Conservation (phyloP, 768 basidiomycete species). For the Pleurotus ostreatus region DNA sequence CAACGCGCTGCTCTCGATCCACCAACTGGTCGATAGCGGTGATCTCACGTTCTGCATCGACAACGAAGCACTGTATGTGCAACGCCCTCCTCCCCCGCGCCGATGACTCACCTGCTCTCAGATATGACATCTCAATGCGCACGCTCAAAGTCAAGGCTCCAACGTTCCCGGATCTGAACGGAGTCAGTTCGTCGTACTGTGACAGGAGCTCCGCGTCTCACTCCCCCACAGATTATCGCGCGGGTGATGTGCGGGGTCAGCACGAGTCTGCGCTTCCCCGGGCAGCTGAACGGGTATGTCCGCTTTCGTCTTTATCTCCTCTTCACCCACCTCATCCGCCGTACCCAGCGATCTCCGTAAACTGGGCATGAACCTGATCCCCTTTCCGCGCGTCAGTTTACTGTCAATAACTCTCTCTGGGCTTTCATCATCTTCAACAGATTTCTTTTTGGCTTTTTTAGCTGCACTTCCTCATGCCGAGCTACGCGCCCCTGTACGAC, state of each 20-base stretch:
- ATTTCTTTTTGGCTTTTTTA: constrained; percentile 25
- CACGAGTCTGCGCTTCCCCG: constrained; percentile 90
- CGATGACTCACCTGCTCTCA: constrained; percentile 19
- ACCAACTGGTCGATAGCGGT: constrained; percentile 86
- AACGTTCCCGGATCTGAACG: constrained; percentile 64
- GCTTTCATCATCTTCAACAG: constrained; percentile 9
- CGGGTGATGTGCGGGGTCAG: constrained; percentile 95
- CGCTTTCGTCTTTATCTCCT: background rate
- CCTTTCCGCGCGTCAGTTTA: constrained; percentile 82
- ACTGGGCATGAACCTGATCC: constrained; percentile 90
- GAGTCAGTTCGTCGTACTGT: constrained; percentile 33
- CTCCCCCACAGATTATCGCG: constrained; percentile 54
- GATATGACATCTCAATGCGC: constrained; percentile 68
- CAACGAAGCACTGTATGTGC: constrained; percentile 76
- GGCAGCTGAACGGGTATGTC: constrained; percentile 79
- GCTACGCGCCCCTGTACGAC: constrained; percentile 87
- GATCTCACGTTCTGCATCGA: constrained; percentile 84
- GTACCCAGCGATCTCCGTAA: constrained; percentile 73
- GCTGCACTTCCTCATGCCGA: constrained; percentile 96
- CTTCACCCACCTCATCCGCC: constrained; percentile 11
- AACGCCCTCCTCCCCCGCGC: background rate
- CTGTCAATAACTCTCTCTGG: background rate
- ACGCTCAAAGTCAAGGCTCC: constrained; percentile 66
- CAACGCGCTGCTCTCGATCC: constrained; percentile 78
- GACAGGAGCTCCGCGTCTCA: background rate